Evolutionary conservation across 1,284 basidiomycete genomes (phyloP).

Genomic region (Pseudozyma thailandica): DNA sequence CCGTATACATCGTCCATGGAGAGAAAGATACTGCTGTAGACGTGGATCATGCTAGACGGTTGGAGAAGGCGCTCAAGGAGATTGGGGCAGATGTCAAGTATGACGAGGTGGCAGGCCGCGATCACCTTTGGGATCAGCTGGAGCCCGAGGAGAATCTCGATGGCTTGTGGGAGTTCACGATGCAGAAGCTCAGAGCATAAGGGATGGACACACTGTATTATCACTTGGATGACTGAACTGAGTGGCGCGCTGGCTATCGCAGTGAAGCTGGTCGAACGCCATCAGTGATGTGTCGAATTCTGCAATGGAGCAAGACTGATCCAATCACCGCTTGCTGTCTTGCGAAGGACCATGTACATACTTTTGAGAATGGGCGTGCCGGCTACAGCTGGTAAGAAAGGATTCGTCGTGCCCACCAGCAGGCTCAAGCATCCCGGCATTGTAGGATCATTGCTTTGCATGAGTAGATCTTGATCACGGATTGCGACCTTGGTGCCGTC

Average conservation of each 20-base stretch:
- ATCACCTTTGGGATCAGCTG: slow-evolving; percentile 50
- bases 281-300: background rate
- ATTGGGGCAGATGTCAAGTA: slow-evolving; percentile 25
- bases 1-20: slow-evolving; percentile 53
- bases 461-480: slow-evolving; percentile 29
- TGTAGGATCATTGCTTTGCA: slow-evolving; percentile 40
- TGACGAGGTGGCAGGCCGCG: slow-evolving; percentile 41
- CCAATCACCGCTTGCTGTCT: slow-evolving; percentile 19
- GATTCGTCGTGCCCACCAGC: slow-evolving; percentile 31
- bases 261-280: too few species aligned
- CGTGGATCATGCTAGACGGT: slow-evolving; percentile 41
- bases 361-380: slow-evolving; percentile 39
- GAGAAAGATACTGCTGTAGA: slow-evolving; percentile 52
- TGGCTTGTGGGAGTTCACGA: slow-evolving; percentile 32
- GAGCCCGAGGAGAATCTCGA: slow-evolving; percentile 45
- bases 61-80: slow-evolving; percentile 35
- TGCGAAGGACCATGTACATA: slow-evolving; percentile 31
- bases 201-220: too few species aligned
- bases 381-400: slow-evolving; percentile 29
- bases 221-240: too few species aligned
- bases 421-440: slow-evolving; percentile 38
- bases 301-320: slow-evolving; percentile 32
- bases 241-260: too few species aligned
- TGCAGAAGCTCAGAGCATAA: slow-evolving; percentile 25
- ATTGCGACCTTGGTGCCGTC: slow-evolving; percentile 23